Conservation (phyloP, 139 green algal genomes). For the Coccomyxa sp. region DNA sequence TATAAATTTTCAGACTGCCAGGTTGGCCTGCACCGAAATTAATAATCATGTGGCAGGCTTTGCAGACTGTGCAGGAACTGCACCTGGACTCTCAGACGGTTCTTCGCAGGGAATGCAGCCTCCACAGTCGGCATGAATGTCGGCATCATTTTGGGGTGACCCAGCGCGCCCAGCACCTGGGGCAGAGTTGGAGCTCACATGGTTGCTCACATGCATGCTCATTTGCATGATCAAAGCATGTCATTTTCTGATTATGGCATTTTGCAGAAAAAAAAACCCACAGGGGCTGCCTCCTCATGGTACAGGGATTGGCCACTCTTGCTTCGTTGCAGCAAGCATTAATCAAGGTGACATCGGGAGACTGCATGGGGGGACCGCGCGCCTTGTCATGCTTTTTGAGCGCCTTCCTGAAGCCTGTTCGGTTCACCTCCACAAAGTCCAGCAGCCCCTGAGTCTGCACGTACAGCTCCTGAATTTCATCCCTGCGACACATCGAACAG, state of each 20-base stretch:
- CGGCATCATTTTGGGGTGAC: too few relatives aligned
- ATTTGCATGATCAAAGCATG: too few relatives aligned
- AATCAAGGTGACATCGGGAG: too few relatives aligned
- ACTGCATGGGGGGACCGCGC: neutral
- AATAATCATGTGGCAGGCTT: too few relatives aligned
- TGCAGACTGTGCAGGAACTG: neutral
- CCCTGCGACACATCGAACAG: neutral
- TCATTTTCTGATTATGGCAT: too few relatives aligned
- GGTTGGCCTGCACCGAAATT: too few relatives aligned
- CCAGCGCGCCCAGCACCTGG: neutral
- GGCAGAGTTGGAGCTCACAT: too few relatives aligned
- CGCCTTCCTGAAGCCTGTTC: constrained; percentile 62
- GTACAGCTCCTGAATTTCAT: constrained; percentile 26
- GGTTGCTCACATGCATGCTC: too few relatives aligned
- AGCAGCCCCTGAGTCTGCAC: constrained; percentile 38
- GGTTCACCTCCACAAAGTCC: constrained; percentile 56
- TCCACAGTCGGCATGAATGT: constrained; percentile 16
- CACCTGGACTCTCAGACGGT: constrained; percentile 5
- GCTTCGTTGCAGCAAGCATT: neutral
- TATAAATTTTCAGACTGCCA: too few relatives aligned
- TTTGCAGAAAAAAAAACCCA: too few relatives aligned
- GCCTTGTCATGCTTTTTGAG: constrained; percentile 78
- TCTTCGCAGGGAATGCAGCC: constrained; percentile 8
- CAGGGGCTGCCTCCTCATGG: too few relatives aligned
- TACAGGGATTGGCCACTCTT: neutral